Base-by-base conservation (phyloP, 1,139 yeast genomes). In the Geotrichum candidum region DNA sequence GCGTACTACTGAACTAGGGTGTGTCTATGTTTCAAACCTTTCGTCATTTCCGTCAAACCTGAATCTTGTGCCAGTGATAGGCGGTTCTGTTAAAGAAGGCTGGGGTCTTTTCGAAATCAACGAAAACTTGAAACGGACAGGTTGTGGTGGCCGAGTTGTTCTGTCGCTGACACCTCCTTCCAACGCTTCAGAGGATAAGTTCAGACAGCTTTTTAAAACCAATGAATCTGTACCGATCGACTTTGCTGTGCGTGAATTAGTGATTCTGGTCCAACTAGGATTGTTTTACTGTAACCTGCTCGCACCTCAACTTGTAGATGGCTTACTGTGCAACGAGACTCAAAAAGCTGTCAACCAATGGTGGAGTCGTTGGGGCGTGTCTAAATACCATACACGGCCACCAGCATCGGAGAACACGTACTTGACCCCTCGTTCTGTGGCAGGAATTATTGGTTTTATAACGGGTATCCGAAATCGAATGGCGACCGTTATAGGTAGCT, bases 71-170 rank as follows among this genome's bases (percentile, higher is more conserved):
- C 87, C 90, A 1, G 82, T 91, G 4, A 83, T 87, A 0, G 78
- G 79, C 38, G 96, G 96, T 1, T 84, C 84, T 65, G 74, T 84
- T 2, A 64, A 66, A 5, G 62, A 61, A 18, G 75, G 76, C 0
- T 84, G 85, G 78, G 79, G 80, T 15, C 73, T 77, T 54, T 91
- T 89, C 69, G 80, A 83, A 56, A 84, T 89, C 13, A 92, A 91
- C 71, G 86, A 90, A 60, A 86, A 91, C 73, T 76, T 94, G 67
- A 83, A 88, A 68, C 82, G 90, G 68, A 74, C 91, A 56, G 86
- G 87, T 35, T 94, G 98, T 72, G 87, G 92, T 57, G 96, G 97
- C 9, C 78, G 99, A 64, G 85, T 96, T 0, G 86, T 90, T 0
- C 78, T 91, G 51, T 76, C 90, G 52, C 80, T 89, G 18, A 79